phyloP scores from a whole-genome alignment of 202 grass and related monocot species.

The Panicum hallii region DNA sequence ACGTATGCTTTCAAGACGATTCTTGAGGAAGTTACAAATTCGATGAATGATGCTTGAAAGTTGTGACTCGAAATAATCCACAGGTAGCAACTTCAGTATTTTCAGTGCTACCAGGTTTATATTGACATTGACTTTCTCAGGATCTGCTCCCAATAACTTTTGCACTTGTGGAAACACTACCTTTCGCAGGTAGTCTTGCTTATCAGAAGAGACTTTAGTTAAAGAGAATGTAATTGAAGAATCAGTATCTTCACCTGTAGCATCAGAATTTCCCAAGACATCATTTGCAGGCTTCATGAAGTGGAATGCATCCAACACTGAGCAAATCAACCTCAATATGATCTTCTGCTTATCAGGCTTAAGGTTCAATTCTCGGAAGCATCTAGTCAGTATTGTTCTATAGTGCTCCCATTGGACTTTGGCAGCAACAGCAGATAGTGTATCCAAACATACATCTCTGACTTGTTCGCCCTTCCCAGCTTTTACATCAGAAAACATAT shows the following conservation, averaged over 20 bases:
- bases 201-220: conserved; percentile 55
- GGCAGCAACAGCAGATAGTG: conserved; percentile 72
- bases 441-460: conserved; percentile 84
- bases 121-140: conserved; percentile 83
- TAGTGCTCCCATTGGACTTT: conserved; percentile 92
- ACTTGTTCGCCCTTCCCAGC: conserved; percentile 89
- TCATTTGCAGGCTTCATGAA: conserved; percentile 56
- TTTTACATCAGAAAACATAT: conserved; percentile 87
- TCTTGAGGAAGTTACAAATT: conserved; percentile 90
- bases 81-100: conserved; percentile 91
- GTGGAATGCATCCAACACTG: conserved; percentile 82
- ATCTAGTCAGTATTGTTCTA: conserved; percentile 74
- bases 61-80: conserved; percentile 74
- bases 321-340: conserved; percentile 82
- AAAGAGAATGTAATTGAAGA: conserved; percentile 53
- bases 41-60: conserved; percentile 90
- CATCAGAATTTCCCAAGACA: conserved; percentile 39
- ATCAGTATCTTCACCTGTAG: conserved; percentile 36
- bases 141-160: conserved; percentile 73
- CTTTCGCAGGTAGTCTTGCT: conserved; percentile 79
- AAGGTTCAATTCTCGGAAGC: conserved; percentile 71
- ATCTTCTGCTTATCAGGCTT: conserved; percentile 88
- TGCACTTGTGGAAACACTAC: conserved; percentile 71
- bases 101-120: conserved; percentile 88
- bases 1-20: conserved; percentile 84